Evolutionary conservation across 768 basidiomycete genomes (phyloP).

Genomic region (Cyclocybe cylindracea): DNA sequence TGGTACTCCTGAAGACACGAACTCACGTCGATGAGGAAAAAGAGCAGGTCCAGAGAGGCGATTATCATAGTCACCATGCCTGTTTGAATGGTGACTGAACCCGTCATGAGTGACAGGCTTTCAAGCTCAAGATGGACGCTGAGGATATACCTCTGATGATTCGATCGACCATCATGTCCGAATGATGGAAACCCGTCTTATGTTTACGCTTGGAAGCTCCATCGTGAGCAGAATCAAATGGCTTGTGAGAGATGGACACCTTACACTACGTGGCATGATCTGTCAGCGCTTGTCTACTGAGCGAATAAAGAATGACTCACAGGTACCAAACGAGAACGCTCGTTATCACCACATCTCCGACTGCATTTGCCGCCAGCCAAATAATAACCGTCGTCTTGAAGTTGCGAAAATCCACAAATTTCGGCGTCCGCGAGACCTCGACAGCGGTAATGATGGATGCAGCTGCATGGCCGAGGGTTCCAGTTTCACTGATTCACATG

Average conservation of each 20-base stretch:
- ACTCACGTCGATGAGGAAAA: slow-evolving; percentile 23
- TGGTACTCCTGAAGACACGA: neutral
- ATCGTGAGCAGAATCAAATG: neutral
- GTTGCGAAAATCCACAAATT: slow-evolving; percentile 1
- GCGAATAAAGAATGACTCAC: slow-evolving; percentile 22
- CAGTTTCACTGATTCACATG: neutral
- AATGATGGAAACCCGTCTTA: slow-evolving; percentile 20
- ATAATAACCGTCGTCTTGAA: slow-evolving; percentile 23
- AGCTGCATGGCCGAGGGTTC: neutral
- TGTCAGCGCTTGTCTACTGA: neutral
- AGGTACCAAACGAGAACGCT: slow-evolving; percentile 40
- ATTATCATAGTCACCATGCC: slow-evolving; percentile 20
- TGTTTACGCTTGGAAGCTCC: slow-evolving; percentile 13
- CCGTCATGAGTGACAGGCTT: neutral
- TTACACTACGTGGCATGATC: neutral
- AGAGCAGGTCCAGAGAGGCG: slow-evolving; percentile 18
- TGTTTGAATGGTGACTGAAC: slow-evolving; percentile 23
- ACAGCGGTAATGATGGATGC: neutral
- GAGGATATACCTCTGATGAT: slow-evolving; percentile 20
- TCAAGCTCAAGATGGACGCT: neutral
- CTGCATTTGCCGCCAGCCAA: slow-evolving; percentile 43
- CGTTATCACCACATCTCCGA: slow-evolving; percentile 44
- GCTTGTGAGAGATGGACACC: neutral
- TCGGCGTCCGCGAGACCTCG: slow-evolving; percentile 5
- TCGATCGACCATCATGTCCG: slow-evolving; percentile 22